Evolutionary conservation across 306 rosid species (phyloP), one percentile per base, ranked within the genome.

Genomic region (Quercus mongolica): DNA sequence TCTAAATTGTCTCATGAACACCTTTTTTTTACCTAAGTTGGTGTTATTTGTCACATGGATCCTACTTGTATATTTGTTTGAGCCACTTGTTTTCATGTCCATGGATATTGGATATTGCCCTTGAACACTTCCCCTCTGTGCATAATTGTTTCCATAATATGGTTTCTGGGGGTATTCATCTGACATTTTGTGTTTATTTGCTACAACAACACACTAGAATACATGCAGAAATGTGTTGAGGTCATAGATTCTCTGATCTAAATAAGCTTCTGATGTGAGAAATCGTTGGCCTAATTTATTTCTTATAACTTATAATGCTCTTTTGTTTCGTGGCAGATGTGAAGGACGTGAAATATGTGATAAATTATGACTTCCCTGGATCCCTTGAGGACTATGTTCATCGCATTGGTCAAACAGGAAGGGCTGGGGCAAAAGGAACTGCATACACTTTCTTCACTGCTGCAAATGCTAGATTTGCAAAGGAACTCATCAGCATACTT

Each of bases 351-450:
- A 95, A 89, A 85, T 95, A 87, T 76, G 99, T 95, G 49, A 88
- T 95, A 78, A 95, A 95, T 79, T 95, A 95, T 51, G 98, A 95
- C 84, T 95, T 95, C 82, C 99, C 97, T 11, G 99, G 99, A 84
- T 95, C 99, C 78, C 96, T 95, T 1, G 99, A 95, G 88, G 99
- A 95, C 75, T 95, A 93, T 80, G 99, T 95, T 75, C 99, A 95
- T 56, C 96, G 97, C 44, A 95, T 95, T 84, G 99, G 99, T 20
- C 83, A 96, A 81, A 95, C 99, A 30, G 98, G 99, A 69, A 90
- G 99, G 86, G 99, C 96, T 51, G 97, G 99, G 74, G 99, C 99
- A 41, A 95, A 95, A 87, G 99, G 99, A 87, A 95, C 98, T 33
- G 99, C 99, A 2, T 90, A 93, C 83, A 89, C 99, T 73, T 95